A percentile compares a stretch with the other conserved stretches of the same genome.
phyloP scores from a whole-genome alignment of 257 asterid genomes.

The Capsicum pubescens region DNA sequence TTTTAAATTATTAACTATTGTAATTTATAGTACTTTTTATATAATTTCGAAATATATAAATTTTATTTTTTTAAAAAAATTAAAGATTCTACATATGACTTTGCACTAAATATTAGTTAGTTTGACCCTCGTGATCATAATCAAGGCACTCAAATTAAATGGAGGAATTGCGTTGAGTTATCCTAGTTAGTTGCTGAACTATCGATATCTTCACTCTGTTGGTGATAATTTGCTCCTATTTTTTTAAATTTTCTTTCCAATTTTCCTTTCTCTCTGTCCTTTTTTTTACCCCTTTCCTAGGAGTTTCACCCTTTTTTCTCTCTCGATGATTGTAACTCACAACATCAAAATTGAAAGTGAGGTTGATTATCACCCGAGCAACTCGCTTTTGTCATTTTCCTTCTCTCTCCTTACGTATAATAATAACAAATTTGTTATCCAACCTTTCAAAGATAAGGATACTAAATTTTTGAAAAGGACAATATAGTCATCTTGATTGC shows the following conservation, averaged over 20 bases:
- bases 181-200: neutral
- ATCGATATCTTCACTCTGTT: neutral
- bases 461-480: slow-evolving; percentile 19
- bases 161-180: neutral
- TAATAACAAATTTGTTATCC: neutral
- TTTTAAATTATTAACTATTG: neutral
- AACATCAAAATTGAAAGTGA: too few species aligned
- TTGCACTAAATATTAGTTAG: neutral
- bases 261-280: neutral
- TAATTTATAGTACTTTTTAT: too few species aligned
- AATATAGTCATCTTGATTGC: slow-evolving; percentile 33
- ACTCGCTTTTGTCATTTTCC: too few species aligned
- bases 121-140: neutral
- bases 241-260: neutral
- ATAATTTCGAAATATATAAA: neutral
- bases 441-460: neutral
- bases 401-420: neutral
- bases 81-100: neutral
- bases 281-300: too few species aligned
- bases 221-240: neutral
- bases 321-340: too few species aligned
- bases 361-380: too few species aligned
- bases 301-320: too few species aligned
- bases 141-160: neutral
- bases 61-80: neutral